Percentiles rank a stretch among this genome's conserved stretches.
These are phyloP conservation scores for Hypoxylon cercidicola DNA, from an alignment of 495 filamentous ascomycete genomes.

Conservation along the genomic window DNA sequence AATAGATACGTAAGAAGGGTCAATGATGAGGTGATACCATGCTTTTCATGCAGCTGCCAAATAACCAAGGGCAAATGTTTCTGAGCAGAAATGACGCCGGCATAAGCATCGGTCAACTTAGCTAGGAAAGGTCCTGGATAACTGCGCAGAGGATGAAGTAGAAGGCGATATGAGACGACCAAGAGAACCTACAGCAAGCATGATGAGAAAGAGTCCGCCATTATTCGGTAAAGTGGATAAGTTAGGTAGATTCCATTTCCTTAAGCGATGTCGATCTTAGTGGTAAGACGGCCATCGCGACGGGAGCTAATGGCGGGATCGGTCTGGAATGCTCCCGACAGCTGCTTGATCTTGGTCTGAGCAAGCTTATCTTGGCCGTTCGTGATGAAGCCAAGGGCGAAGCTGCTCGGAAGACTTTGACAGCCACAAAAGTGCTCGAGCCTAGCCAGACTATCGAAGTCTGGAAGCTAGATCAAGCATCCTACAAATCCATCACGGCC, in stretches of 20 bases:
- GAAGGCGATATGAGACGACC: constrained; percentile 7
- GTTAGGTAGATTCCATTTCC: not conserved
- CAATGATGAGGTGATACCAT: not conserved
- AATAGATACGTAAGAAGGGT: not conserved
- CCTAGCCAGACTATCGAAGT: constrained; percentile 50
- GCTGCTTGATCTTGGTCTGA: constrained; percentile 51
- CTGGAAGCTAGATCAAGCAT: constrained; percentile 59
- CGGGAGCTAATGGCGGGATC: constrained; percentile 62
- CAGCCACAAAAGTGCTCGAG: constrained; percentile 23
- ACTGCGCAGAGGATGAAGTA: constrained; percentile 21
- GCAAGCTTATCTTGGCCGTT: constrained; percentile 62
- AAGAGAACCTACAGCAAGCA: not conserved
- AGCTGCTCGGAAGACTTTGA: constrained; percentile 40
- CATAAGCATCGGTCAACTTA: constrained; percentile 52
- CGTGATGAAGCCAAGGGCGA: constrained; percentile 56
- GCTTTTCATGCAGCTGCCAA: not conserved
- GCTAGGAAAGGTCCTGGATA: constrained; percentile 63
- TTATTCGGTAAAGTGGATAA: not conserved
- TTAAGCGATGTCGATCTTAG: constrained; percentile 40
- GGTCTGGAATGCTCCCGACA: constrained; percentile 59
- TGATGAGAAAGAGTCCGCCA: not conserved
- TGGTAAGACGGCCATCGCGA: constrained; percentile 54
- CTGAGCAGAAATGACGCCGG: constrained; percentile 51
- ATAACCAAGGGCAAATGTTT: constrained; percentile 46
- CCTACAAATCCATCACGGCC: constrained; percentile 48